phyloP scores from a whole-genome alignment of 495 filamentous ascomycete species.

The Penicillium macrosclerotiorum region DNA sequence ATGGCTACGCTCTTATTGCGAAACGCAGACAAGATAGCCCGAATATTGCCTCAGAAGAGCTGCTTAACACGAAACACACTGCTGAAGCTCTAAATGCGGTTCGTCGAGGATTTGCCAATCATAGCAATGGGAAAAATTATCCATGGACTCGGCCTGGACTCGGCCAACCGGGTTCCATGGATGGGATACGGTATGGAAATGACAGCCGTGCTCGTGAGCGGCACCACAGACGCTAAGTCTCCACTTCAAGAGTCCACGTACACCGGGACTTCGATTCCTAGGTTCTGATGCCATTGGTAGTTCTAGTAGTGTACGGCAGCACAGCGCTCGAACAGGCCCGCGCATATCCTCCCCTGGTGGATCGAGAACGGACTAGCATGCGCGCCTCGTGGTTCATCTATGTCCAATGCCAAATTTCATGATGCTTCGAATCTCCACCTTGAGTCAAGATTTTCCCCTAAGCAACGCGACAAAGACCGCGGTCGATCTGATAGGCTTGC shows the following conservation, averaged over 20 bases:
- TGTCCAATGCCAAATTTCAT: background rate
- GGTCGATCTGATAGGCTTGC: background rate
- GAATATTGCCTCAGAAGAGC: background rate
- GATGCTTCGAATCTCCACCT: background rate
- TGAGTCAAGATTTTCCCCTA: background rate
- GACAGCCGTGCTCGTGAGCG: no score
- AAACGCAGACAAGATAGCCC: background rate
- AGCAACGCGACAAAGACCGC: background rate
- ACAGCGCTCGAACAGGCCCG: conserved; percentile 5
- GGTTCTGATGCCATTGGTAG: background rate
- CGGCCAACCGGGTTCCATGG: conserved; percentile 8
- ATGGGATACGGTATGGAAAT: background rate
- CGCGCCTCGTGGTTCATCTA: conserved; percentile 5
- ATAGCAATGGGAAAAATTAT: background rate
- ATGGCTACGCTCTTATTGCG: background rate
- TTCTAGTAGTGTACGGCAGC: background rate
- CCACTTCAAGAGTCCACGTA: no score
- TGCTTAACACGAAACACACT: background rate
- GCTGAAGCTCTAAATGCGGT: background rate
- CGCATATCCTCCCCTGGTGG: background rate
- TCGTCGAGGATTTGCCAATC: background rate
- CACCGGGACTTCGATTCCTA: background rate
- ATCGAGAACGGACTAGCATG: background rate
- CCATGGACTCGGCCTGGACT: background rate
- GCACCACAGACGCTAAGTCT: background rate